phyloP scores from a whole-genome alignment of 305 asterid genomes.

The Fraxinus ornus region DNA sequence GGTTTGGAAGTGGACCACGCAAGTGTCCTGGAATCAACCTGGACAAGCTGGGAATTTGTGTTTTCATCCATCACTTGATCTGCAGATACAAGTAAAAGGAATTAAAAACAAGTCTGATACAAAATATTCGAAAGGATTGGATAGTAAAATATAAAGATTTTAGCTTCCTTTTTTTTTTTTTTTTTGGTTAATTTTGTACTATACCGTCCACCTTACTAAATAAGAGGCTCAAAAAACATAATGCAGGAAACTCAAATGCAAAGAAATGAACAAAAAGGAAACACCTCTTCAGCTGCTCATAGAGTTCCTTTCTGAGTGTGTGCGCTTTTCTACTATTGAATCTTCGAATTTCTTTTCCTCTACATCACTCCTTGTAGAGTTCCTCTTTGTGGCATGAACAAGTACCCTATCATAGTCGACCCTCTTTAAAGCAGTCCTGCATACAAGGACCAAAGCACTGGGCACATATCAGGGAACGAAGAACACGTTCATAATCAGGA shows the following conservation, averaged over 20 bases:
- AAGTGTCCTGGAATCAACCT: slow-evolving; percentile 92
- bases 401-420: slow-evolving; percentile 65
- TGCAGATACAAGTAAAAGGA: slow-evolving; percentile 62
- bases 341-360: not conserved
- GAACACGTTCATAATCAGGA: not conserved
- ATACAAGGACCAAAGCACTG: not conserved
- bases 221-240: not conserved
- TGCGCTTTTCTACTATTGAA: not conserved
- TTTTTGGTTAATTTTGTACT: not conserved
- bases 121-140: not conserved
- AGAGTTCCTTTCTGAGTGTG: not conserved
- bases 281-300: not conserved
- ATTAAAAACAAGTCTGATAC: not conserved
- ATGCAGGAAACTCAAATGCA: not conserved
- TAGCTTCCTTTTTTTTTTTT: not conserved
- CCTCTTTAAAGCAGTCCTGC: slow-evolving; percentile 40
- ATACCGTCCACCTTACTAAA: not conserved
- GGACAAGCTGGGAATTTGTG: slow-evolving; percentile 70
- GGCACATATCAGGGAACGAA: not conserved
- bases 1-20: slow-evolving; percentile 78
- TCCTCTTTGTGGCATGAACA: slow-evolving; percentile 26
- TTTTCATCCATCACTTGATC: slow-evolving; percentile 73
- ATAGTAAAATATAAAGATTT: no score
- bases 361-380: not conserved
- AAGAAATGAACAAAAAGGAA: not conserved